Evolutionary conservation across 2,329 filamentous ascomycete species (phyloP), one percentile per base, ranked within the genome.

Genomic region (Nigrograna mackinnonii): DNA sequence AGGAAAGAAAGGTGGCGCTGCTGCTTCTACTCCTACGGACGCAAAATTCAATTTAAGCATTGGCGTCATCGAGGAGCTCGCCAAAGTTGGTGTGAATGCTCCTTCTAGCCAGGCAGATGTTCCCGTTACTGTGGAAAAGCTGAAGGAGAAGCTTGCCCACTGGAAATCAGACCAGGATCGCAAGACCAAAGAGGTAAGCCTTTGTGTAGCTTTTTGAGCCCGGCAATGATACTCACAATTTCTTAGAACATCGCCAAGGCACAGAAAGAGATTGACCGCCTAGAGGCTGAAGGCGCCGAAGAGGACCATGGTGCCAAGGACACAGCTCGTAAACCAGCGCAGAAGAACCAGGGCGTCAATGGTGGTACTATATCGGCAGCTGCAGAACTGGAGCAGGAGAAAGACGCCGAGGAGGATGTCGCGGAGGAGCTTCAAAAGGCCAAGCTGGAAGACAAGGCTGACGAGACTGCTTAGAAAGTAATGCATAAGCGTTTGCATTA

Each of bases 171-270:
- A 96, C 73, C 94, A 97, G 77, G 83, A 86, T 44, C 79, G 82
- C 52, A 90, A 96, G 79, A 99, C 94, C 16, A 83, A 94, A 68
- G 87, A 89, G 76, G 94, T 96, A 75, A 78, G 86, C 74, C 14
- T 33, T 16, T 13, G 3, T 7, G 7, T 20, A 14, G 14, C 7
- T 11, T 35, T 20, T 24, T 20, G 14, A 5, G 13, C 21, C 13
- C 26, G 22, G 5, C 5, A 13, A 21, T 30, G 28, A 19, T 36
- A 39, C 54, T 62, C 44, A 62, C 33, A n/a, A 40, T 14, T 37
- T 16, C 19, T 18, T 22, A 97, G 94, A 99, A 99, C 79, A 86
- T 97, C 48, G 89, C 90, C 52, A 96, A 96, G 74, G 94, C 94
- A 48, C 87, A 96, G 78, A 92, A 92, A 72, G 91, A 96, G 71